Percentiles rank a stretch among this genome's conserved stretches.
phyloP scores from a whole-genome alignment of 305 asterid species.

The Fraxinus sp. region DNA sequence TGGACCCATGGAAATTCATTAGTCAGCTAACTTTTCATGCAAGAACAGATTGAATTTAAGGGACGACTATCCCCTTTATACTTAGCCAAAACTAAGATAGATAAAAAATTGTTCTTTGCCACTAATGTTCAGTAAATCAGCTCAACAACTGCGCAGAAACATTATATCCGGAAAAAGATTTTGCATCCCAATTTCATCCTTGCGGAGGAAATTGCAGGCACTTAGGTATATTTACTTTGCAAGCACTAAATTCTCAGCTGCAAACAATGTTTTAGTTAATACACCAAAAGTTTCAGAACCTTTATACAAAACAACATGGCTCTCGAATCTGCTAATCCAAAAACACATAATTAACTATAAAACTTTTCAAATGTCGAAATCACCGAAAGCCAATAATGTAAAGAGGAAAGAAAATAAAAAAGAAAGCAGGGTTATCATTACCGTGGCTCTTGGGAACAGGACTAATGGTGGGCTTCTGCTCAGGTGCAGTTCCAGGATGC shows the following conservation, averaged over 20 bases:
- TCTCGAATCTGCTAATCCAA: background rate
- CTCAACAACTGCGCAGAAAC: background rate
- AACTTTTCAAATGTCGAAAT: background rate
- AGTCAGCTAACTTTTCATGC: background rate
- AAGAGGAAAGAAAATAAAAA: background rate
- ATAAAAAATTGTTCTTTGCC: background rate
- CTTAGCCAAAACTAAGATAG: background rate
- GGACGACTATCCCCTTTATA: background rate
- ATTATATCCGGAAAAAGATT: background rate
- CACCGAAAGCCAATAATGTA: background rate
- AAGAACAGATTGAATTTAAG: background rate
- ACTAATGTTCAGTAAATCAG: background rate
- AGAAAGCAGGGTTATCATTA: constrained; percentile 15
- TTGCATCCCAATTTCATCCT: background rate
- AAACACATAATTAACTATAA: background rate
- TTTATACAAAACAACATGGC: background rate
- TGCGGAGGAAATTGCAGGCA: background rate
- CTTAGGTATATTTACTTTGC: background rate
- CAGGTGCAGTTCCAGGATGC: constrained; percentile 24
- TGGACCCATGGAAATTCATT: background rate
- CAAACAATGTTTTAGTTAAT: background rate
- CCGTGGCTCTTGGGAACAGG: constrained; percentile 49
- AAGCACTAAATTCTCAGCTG: background rate
- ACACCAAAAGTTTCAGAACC: background rate
- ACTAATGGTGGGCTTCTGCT: constrained; percentile 40